Evolutionary conservation across 805 yeast genomes (phyloP).

Genomic region (Danielia oregonensis): DNA sequence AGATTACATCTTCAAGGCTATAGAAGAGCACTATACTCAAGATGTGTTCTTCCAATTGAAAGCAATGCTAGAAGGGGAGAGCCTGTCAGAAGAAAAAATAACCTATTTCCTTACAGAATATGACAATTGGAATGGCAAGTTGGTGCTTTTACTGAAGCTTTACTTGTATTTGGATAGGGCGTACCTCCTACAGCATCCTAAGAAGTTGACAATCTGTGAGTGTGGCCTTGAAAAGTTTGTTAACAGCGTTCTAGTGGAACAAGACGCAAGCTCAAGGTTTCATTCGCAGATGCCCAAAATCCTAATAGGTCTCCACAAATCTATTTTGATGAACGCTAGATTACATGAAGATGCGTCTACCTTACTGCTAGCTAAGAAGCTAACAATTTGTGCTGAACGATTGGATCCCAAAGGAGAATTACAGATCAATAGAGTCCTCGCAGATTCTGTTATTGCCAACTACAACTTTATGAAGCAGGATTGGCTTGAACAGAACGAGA

Average conservation of each 20-base stretch:
- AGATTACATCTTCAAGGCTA: slow-evolving; percentile 16
- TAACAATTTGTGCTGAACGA: not conserved
- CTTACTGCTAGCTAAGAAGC: not conserved
- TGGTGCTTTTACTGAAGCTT: slow-evolving; percentile 24
- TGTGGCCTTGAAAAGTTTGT: slow-evolving; percentile 22
- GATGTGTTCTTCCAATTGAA: slow-evolving; percentile 9
- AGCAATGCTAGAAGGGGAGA: slow-evolving; percentile 1
- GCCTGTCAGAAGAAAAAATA: not conserved
- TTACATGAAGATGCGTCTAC: not conserved
- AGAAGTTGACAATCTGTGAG: slow-evolving; percentile 22
- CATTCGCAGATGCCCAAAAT: not conserved
- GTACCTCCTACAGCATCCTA: slow-evolving; percentile 31
- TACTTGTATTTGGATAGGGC: slow-evolving; percentile 35
- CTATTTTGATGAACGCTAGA: not conserved
- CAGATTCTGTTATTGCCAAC: slow-evolving; percentile 3
- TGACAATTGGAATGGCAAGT: slow-evolving; percentile 22
- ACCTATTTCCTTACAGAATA: slow-evolving; percentile 14
- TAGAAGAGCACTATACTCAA: slow-evolving; percentile 15
- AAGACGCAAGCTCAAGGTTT: not conserved
- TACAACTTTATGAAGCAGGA: slow-evolving; percentile 13
- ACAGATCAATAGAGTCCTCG: not conserved
- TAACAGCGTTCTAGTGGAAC: slow-evolving; percentile 9
- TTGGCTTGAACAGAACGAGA: slow-evolving; percentile 14
- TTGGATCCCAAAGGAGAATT: not conserved
- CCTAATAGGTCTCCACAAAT: not conserved